A percentile compares a stretch with the other conserved stretches of the same genome.
Evolutionary conservation across 2,329 filamentous ascomycete genomes (phyloP).

Genomic region (Beauveria varroae): DNA sequence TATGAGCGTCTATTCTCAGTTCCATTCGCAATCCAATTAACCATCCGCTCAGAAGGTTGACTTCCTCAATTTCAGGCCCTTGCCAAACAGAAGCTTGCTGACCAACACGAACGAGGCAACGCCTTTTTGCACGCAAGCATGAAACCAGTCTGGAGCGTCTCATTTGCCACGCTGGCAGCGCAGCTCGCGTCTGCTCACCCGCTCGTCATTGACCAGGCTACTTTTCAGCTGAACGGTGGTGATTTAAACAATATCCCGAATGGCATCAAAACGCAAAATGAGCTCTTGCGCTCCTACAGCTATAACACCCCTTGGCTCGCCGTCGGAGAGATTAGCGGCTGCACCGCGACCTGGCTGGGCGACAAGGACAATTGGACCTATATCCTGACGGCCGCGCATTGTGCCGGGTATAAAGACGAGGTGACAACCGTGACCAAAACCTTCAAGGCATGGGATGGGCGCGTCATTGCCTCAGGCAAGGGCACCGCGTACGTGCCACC

Average conservation of each 20-base stretch:
- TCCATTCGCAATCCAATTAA: too few relatives aligned
- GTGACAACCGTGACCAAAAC: not conserved
- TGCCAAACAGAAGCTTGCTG: too few relatives aligned
- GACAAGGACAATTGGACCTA: not conserved
- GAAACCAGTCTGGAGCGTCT: not conserved
- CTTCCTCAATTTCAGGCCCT: too few relatives aligned
- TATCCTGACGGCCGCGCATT: not conserved
- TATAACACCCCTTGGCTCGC: not conserved
- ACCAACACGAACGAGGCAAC: too few relatives aligned
- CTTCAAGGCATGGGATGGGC: not conserved
- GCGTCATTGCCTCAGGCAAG: not conserved
- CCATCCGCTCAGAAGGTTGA: too few relatives aligned
- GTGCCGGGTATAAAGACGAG: not conserved
- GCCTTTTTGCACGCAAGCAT: not conserved
- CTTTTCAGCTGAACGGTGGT: not conserved
- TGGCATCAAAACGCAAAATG: not conserved
- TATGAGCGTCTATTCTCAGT: too few relatives aligned
- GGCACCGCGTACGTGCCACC: not conserved
- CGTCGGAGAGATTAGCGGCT: not conserved
- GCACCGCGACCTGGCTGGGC: not conserved
- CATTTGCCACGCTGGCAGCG: not conserved
- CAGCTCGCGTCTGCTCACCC: not conserved
- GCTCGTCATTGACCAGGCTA: not conserved
- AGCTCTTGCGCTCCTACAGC: not conserved
- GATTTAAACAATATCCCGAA: not conserved